These are phyloP conservation scores for Curvularia spicifera DNA, from an alignment of 2,329 filamentous ascomycete genomes.

Conservation along the genomic window DNA sequence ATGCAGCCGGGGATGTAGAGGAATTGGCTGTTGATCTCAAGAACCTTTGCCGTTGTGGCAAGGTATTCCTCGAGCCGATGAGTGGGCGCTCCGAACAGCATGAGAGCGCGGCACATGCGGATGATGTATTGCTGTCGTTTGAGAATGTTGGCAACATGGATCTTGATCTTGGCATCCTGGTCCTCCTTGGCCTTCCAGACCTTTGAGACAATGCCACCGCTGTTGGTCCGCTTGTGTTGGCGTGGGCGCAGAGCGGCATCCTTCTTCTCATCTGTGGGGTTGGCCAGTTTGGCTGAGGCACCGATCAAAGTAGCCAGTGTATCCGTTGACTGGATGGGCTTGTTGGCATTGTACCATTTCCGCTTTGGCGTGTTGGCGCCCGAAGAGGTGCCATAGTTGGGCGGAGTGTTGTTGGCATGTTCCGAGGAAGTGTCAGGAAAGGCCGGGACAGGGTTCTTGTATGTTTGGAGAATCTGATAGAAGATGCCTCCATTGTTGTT, in stretches of 20 bases:
- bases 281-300: constrained; percentile 38
- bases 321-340: constrained; percentile 34
- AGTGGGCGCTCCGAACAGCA: constrained; percentile 88
- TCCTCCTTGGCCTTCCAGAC: constrained; percentile 46
- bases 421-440: constrained; percentile 25
- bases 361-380: constrained; percentile 35
- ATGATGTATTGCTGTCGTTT: constrained; percentile 83
- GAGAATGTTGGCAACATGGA: constrained; percentile 71
- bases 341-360: constrained; percentile 44
- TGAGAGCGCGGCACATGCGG: constrained; percentile 81
- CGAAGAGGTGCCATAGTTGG: constrained; percentile 28
- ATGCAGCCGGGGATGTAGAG: constrained; percentile 90
- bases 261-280: constrained; percentile 34
- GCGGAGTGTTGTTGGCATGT: constrained; percentile 25
- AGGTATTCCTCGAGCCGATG: constrained; percentile 92
- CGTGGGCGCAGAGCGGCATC: constrained; percentile 20
- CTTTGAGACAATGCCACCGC: constrained; percentile 34
- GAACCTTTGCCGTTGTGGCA: constrained; percentile 80
- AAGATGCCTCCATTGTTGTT: constrained; percentile 40
- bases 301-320: constrained; percentile 41
- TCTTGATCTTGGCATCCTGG: constrained; percentile 63
- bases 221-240: constrained; percentile 32
- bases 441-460: constrained; percentile 32
- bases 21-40: constrained; percentile 87
- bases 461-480: constrained; percentile 43